These are phyloP conservation scores for Blastobotrys proliferans DNA, from an alignment of 1,139 yeast genomes.

Conservation along the genomic window DNA sequence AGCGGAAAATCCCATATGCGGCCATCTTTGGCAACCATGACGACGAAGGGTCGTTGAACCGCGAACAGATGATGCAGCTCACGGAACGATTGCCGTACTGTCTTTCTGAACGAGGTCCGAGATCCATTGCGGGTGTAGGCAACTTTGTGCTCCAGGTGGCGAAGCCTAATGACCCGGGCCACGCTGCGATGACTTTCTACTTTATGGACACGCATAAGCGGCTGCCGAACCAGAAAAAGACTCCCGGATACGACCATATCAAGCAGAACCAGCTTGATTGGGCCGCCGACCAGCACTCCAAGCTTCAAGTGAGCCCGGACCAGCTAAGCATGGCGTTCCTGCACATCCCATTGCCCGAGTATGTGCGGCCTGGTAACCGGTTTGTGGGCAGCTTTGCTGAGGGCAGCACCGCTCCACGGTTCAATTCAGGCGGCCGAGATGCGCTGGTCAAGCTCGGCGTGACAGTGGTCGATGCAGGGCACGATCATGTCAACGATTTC, in stretches of 20 bases:
- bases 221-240: conserved; percentile 57
- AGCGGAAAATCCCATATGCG: conserved; percentile 71
- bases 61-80: conserved; percentile 57
- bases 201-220: conserved; percentile 81
- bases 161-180: conserved; percentile 39
- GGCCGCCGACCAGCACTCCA: conserved; percentile 43
- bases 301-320: conserved; percentile 33
- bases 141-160: conserved; percentile 60
- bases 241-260: conserved; percentile 84
- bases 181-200: conserved; percentile 57
- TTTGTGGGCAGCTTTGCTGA: conserved; percentile 63
- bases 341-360: conserved; percentile 91
- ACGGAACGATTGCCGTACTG: conserved; percentile 62
- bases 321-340: conserved; percentile 78
- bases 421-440: conserved; percentile 56
- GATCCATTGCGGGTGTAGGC: conserved; percentile 68
- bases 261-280: conserved; percentile 67
- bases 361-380: conserved; percentile 43
- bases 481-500: conserved; percentile 91
- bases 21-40: conserved; percentile 79
- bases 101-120: conserved; percentile 58
- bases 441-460: conserved; percentile 62
- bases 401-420: conserved; percentile 71
- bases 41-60: conserved; percentile 68
- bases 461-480: conserved; percentile 74